A percentile compares a stretch with the other conserved stretches of the same genome.
These are phyloP conservation scores for Magnusiomyces suaveolens DNA, from an alignment of 1,139 yeast genomes.

Conservation along the genomic window DNA sequence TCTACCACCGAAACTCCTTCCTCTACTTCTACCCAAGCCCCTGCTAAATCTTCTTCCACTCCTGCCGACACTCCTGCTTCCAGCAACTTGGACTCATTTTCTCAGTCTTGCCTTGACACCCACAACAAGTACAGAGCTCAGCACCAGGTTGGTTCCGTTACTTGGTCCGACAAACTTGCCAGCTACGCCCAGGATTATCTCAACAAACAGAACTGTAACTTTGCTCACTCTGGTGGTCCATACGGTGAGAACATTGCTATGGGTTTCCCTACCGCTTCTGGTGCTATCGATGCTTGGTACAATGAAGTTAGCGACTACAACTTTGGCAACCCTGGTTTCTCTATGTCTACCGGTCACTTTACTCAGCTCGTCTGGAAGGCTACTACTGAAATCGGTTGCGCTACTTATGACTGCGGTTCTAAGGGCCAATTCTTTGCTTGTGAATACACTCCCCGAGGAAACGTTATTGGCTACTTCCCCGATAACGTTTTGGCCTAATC, in stretches of 20 bases:
- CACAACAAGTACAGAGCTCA: conserved; percentile 63
- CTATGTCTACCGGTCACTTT: conserved; percentile 56
- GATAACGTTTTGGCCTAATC: conserved; percentile 51
- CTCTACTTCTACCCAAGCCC: conserved; percentile 15
- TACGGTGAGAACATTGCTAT: conserved; percentile 85
- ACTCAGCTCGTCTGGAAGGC: conserved; percentile 80
- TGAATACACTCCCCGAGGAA: conserved; percentile 36
- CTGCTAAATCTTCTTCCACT: conserved; percentile 7
- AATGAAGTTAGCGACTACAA: conserved; percentile 48
- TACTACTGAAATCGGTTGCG: conserved; percentile 67
- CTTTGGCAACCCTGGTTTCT: conserved; percentile 38
- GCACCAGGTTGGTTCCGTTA: conserved; percentile 50
- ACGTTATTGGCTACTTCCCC: conserved; percentile 36
- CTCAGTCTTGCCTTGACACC: conserved; percentile 36
- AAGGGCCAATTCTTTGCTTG: conserved; percentile 31
- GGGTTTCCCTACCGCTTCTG: conserved; percentile 48
- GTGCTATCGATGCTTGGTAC: conserved; percentile 80
- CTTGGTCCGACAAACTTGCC: conserved; percentile 62
- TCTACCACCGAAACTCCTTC: conserved; percentile 7
- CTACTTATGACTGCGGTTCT: conserved; percentile 35
- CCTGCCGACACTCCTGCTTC: conserved; percentile 7
- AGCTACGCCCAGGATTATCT: conserved; percentile 55
- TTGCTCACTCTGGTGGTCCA: conserved; percentile 67
- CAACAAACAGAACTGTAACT: conserved; percentile 57
- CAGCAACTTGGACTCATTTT: conserved; percentile 16